phyloP scores from a whole-genome alignment of 352 stramenopile genomes.

The Phytophthora ramorum region DNA sequence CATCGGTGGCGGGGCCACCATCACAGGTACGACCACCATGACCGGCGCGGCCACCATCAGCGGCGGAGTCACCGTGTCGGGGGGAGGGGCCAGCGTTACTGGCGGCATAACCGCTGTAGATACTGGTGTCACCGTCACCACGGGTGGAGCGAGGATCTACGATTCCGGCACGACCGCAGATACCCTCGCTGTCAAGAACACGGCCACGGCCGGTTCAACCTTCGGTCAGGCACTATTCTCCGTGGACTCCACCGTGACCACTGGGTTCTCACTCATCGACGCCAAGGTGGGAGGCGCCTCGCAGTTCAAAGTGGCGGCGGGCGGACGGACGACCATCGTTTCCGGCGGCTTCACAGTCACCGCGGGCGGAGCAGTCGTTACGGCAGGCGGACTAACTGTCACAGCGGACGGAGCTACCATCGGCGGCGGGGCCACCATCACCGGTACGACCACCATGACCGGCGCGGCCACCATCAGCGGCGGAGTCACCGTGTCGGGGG shows the following conservation, averaged over 20 bases:
- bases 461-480: conserved; percentile 6
- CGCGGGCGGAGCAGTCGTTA: conserved; percentile 25
- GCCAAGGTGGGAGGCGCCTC: conserved; percentile 8
- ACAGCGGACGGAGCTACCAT: conserved; percentile 10
- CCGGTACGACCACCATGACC: conserved; percentile 12
- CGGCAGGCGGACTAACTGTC: background rate
- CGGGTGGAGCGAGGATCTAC: background rate
- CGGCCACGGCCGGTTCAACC: background rate
- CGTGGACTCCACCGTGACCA: conserved; percentile 4
- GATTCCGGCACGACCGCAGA: background rate
- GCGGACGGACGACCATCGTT: conserved; percentile 44
- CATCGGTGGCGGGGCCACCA: no score
- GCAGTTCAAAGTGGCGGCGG: conserved; percentile 41
- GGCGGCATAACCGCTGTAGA: conserved; percentile 33
- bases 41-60: conserved; percentile 15
- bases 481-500: conserved; percentile 15
- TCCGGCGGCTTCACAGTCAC: conserved; percentile 36
- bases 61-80: background rate
- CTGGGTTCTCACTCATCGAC: conserved; percentile 12
- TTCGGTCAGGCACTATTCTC: conserved; percentile 10
- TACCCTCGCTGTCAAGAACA: conserved; percentile 9
- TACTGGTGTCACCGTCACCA: conserved; percentile 14
- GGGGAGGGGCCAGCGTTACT: conserved; percentile 20
- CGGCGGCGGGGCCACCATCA: background rate
- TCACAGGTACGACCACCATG: no score